These are phyloP conservation scores for Acanthamoeba triangularis DNA, from an alignment of 208 protist species.

Conservation along the genomic window DNA sequence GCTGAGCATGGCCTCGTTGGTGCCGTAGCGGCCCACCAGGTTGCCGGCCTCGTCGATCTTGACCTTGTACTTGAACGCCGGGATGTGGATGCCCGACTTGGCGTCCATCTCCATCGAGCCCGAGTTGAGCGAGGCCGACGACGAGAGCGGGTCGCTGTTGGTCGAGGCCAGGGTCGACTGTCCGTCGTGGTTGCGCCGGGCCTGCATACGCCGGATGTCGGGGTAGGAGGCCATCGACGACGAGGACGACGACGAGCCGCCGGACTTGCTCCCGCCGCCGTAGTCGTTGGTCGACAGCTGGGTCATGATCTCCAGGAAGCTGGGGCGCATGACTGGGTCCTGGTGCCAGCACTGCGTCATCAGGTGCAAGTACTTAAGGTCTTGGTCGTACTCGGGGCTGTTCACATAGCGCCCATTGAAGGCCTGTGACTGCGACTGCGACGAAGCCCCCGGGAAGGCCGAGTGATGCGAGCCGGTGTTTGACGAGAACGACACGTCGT, in stretches of 20 bases:
- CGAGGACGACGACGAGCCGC: constrained; percentile 24
- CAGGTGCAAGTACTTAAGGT: constrained; percentile 49
- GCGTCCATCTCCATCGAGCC: not conserved
- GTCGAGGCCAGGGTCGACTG: not conserved
- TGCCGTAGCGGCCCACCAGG: not conserved
- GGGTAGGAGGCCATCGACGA: constrained; percentile 19
- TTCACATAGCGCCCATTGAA: not conserved
- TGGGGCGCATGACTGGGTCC: constrained; percentile 18
- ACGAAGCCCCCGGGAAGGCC: not conserved
- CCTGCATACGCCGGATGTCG: constrained; percentile 1
- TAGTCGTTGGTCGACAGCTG: constrained; percentile 16
- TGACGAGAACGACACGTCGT: constrained; percentile 8
- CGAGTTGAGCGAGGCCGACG: not conserved
- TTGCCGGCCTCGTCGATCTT: constrained; percentile 5
- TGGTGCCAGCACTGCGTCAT: constrained; percentile 54
- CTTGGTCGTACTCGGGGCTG: constrained; percentile 34
- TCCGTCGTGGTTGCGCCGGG: not conserved
- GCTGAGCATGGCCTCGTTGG: not conserved
- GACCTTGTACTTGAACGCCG: constrained; percentile 22
- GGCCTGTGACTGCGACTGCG: too few relatives aligned
- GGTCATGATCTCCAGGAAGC: constrained; percentile 65
- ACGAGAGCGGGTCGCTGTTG: not conserved
- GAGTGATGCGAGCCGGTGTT: not conserved
- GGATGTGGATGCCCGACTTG: not conserved
- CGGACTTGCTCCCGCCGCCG: not conserved